Base-by-base conservation (phyloP, 2,329 filamentous ascomycete genomes). In the Aspergillaceae sp. region DNA sequence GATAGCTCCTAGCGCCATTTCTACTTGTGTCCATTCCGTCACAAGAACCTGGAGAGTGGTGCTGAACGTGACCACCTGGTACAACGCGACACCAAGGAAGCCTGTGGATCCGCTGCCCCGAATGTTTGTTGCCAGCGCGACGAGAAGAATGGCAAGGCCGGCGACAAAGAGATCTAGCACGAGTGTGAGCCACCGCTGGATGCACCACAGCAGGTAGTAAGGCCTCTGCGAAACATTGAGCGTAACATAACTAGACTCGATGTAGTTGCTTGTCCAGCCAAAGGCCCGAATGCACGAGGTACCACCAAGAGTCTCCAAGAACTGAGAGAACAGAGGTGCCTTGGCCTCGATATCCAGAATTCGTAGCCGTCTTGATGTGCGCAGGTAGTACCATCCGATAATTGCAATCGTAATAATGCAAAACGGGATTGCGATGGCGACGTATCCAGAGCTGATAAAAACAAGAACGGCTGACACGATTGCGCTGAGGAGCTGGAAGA, bases 331-430 rank as follows among this genome's bases (percentile, higher is more conserved):
- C 0, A 82, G 62, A 0, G 78, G 78, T 1, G 74, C 74, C 51
- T 83, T 82, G 1, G 76, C 72, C 57, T 84, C 80, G 1, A 84
- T 69, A 40, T 83, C 80, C 7, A 84, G 59, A 19, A 80, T 69
- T 42, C 80, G 71, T 5, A 84, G 58, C 56, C 83, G 80, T 0
- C 79, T 66, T 0, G 78, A 82, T 0, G 79, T 83, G 0, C 76
- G 69, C 2, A 83, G 68, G 52, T 83, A 83, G 42, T 79, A 19
- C 19, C 19, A 19, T 19, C 19, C 19, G 19, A 71, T 44, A 68
- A 74, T 50, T 82, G 79, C 0, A 82, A 81, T 49, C 0, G 73
- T 49, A 0, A 55, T 60, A 6, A 71, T 48, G 2, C 81, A 54
- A 3, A 76, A 59, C 0, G 78, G 78, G 47, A 80, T 76, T 0